phyloP scores from a whole-genome alignment of 2,329 filamentous ascomycete species.

The Colletotrichum siamense region DNA sequence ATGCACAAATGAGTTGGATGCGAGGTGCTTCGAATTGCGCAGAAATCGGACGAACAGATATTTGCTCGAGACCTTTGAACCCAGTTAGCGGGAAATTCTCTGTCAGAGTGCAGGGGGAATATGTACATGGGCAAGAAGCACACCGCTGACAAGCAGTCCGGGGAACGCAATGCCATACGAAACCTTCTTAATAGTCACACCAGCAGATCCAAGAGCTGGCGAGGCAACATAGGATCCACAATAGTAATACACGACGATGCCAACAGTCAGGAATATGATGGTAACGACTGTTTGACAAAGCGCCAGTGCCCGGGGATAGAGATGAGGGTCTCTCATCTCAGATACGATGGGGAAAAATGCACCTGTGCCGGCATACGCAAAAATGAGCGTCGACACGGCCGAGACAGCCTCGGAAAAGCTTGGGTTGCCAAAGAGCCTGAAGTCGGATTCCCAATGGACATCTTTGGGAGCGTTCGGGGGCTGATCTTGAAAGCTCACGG shows the following conservation, averaged over 20 bases:
- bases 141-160: constrained; percentile 30
- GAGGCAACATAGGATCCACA: constrained; percentile 51
- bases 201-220: constrained; percentile 51
- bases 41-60: constrained; percentile 34
- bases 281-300: constrained; percentile 31
- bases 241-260: constrained; percentile 48
- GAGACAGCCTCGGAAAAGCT: constrained; percentile 33
- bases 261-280: constrained; percentile 36
- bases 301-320: constrained; percentile 31
- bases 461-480: constrained; percentile 27
- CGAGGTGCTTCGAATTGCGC: constrained; percentile 33
- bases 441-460: constrained; percentile 30
- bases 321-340: constrained; percentile 36
- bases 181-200: constrained; percentile 44
- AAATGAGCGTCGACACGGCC: constrained; percentile 37
- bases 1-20: constrained; percentile 29
- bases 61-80: constrained; percentile 25
- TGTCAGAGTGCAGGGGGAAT: no score
- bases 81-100: neutral
- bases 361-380: constrained; percentile 42
- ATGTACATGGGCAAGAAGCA: constrained; percentile 31
- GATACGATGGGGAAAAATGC: constrained; percentile 36
- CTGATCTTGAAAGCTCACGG: constrained; percentile 32
- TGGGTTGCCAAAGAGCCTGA: constrained; percentile 31
- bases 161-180: constrained; percentile 43